A percentile compares a stretch with the other conserved stretches of the same genome.
Conservation (phyloP, 768 basidiomycete genomes). For the Cystoderma amianthinum region DNA sequence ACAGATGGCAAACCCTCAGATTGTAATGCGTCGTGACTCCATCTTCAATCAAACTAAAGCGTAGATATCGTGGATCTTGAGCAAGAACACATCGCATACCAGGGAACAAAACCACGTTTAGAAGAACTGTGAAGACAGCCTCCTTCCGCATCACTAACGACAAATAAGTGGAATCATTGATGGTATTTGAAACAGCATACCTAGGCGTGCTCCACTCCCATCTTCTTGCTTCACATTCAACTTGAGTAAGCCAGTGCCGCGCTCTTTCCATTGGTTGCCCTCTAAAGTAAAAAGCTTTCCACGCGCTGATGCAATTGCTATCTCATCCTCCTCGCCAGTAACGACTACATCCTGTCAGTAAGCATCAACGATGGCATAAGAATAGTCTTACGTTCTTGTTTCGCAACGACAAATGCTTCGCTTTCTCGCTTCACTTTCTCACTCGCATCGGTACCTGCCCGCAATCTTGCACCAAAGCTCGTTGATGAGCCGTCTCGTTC, state of each 20-base stretch:
- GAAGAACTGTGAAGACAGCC: conserved; percentile 65
- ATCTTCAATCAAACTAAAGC: conserved; percentile 66
- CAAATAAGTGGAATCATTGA: conserved; percentile 4
- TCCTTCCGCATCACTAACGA: conserved; percentile 78
- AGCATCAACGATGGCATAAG: conserved; percentile 5
- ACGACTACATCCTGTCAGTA: conserved; percentile 33
- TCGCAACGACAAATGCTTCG: conserved; percentile 44
- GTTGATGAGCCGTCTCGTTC: conserved; percentile 33
- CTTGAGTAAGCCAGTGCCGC: conserved; percentile 64
- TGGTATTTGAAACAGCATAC: conserved; percentile 27
- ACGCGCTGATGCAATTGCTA: conserved; percentile 68
- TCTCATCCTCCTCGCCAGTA: conserved; percentile 81
- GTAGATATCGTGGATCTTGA: conserved; percentile 74
- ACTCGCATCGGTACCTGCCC: conserved; percentile 56
- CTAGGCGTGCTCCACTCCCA: conserved; percentile 61
- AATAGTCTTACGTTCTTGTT: conserved; percentile 55
- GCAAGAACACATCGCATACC: conserved; percentile 72
- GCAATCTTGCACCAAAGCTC: conserved; percentile 59
- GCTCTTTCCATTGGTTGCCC: conserved; percentile 68
- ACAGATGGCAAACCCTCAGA: conserved; percentile 46
- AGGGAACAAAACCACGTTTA: conserved; percentile 71
- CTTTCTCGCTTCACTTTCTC: conserved; percentile 44
- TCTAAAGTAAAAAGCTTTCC: conserved; percentile 67
- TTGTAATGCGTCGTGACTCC: conserved; percentile 65
- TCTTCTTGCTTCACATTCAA: conserved; percentile 62